Base-by-base conservation (phyloP, 139 green algal species). In the Tetradesmus obliquus region DNA sequence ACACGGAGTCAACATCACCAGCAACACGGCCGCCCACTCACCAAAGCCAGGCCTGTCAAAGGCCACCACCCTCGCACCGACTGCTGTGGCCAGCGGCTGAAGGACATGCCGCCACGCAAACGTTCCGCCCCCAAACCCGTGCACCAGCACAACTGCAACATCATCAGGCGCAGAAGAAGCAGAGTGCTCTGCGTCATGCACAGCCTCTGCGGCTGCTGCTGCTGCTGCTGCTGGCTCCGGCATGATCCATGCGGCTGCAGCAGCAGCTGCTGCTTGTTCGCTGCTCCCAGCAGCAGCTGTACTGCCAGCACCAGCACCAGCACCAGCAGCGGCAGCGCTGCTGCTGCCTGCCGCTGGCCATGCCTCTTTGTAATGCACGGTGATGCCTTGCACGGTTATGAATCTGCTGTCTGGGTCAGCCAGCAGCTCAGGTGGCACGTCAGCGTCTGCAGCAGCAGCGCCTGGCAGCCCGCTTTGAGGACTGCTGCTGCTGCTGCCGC, bases 61-160 rank as follows among this genome's bases (percentile, higher is more conserved):
- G 0, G 96, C 93, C 5, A 97, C 60, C 22, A 97, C 95, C 5
- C 93, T 76, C 86, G 95, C 96, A 24, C 94, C 91, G 60, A 86
- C 93, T 22, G 95, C 88, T 51, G 94, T 62, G 0, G 97, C 97
- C 45, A 98, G 94, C 1, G 93, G 90, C 90, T 95, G 93, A 95
- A 97, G 95, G 1, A 98, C 74, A 80, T 98, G 95, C 4, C 97
- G 95, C 96, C 96, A 98, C 13, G 95, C 82, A 91, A 98, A 98
- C 17, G 95, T 93, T 2, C 96, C 97, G 10, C 94, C 96, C 55
- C 96, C 97, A 95, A 97, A 98, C 24, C 96, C 94, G 90, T 98
- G 97, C 5, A 98, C 90, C 55, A 98, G 92, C 81, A 98, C 69
- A n/a, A 96, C n/a, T 1, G 88, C 92, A 84, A 91, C 88, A 10